These are phyloP conservation scores for Phytophthora fragariaefolia DNA, from an alignment of 352 stramenopile species.

Conservation along the genomic window DNA sequence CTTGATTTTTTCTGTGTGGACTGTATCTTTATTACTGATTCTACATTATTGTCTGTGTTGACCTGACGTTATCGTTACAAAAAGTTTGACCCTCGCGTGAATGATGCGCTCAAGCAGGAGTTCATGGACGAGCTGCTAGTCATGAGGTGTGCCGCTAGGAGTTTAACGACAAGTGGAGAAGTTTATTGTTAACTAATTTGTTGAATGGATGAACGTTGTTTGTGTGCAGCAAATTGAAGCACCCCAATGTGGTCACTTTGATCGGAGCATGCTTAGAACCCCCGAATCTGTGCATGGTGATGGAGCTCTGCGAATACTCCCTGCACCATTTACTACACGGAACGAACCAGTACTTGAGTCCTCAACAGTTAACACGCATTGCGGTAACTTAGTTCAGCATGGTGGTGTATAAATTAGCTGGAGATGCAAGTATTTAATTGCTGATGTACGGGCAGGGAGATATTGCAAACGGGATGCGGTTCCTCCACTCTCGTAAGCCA, in stretches of 20 bases:
- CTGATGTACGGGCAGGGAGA: conserved; percentile 52
- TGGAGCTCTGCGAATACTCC: conserved; percentile 78
- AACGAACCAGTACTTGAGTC: conserved; percentile 57
- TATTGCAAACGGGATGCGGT: conserved; percentile 86
- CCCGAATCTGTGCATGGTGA: conserved; percentile 83
- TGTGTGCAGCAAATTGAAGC: conserved; percentile 54
- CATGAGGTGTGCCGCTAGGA: conserved; percentile 60
- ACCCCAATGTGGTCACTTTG: conserved; percentile 80
- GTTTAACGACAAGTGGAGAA: neutral
- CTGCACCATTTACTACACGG: conserved; percentile 70
- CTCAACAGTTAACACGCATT: conserved; percentile 59
- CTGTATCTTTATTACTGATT: conserved; percentile 20
- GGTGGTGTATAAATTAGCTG: neutral
- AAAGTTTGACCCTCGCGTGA: conserved; percentile 88
- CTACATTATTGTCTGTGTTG: neutral
- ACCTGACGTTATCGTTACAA: neutral
- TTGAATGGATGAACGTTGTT: neutral
- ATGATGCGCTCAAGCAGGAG: conserved; percentile 87
- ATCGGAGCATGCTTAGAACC: conserved; percentile 78
- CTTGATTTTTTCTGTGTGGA: conserved; percentile 13
- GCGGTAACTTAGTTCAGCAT: conserved; percentile 33
- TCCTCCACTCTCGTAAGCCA: conserved; percentile 82
- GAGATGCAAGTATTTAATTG: neutral
- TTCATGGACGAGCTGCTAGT: conserved; percentile 95
- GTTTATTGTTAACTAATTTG: neutral